Evolutionary conservation across 1,284 basidiomycete genomes (phyloP), one percentile per base, ranked within the genome.

Genomic region (Agroathelia rolfsii): DNA sequence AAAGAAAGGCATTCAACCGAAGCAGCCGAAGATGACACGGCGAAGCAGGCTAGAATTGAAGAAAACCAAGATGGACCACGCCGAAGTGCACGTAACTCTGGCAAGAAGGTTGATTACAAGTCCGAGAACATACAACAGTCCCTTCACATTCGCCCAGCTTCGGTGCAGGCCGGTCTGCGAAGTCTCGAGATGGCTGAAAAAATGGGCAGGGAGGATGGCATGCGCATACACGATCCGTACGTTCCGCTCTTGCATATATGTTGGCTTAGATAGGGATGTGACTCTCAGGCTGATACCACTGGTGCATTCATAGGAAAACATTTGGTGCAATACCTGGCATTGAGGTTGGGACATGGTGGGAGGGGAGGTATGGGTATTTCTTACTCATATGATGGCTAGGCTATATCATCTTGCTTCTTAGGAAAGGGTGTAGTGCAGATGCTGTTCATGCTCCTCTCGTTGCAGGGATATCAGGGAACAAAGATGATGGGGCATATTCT

Each of bases 381-480:
- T 9, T 29, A n/a, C n/a, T 17, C 17, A 9, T 29, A 11, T 19
- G 23, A 37, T 3, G 9, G 17, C 22, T 15, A 13, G 18, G 8
- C 22, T 6, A 7, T 14, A 24, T 19, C 23, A 15, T 18, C 8
- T 1, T 1, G 12, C n/a, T 6, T 28, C 29, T 10, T 19, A 70
- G 83, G 33, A 52, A 72, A 45, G 77, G 65, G 18, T 86, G 82
- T 46, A 82, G 78, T 34, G 55, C 51, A 0, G 83, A 82, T 50
- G 64, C 83, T 7, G 59, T 87, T 36, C 83, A 87, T 42, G 83
- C 82, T 1, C 85, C 86, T 0, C 76, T 71, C 64, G 86, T 89
- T 2, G 79, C 68, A 16, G 86, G 86, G 0, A 89, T 90, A 22
- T 59, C 77, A 8, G 67, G 69, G 3, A 73, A 76, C 3, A 55